Percentiles rank a stretch among this genome's conserved stretches.
These are phyloP conservation scores for Tremella fuciformis DNA, from an alignment of 768 basidiomycete genomes.

Conservation along the genomic window DNA sequence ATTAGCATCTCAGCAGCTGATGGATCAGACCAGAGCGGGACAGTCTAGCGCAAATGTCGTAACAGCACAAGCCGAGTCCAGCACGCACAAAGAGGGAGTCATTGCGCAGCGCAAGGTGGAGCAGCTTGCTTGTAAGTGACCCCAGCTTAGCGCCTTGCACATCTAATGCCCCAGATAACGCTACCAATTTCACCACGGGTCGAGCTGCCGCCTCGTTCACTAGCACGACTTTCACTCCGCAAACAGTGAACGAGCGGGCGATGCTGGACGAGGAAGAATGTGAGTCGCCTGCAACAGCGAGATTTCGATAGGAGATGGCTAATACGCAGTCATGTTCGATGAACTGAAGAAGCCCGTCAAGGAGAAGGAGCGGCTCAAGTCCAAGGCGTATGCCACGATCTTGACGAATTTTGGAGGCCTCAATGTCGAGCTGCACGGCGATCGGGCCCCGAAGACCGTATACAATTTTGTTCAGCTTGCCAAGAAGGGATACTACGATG, in stretches of 20 bases:
- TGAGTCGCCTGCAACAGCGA: conserved; percentile 21
- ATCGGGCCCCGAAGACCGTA: conserved; percentile 85
- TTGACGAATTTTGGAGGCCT: conserved; percentile 84
- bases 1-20: conserved; percentile 11
- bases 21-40: conserved; percentile 26
- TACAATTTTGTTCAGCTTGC: conserved; percentile 98
- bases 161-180: conserved; percentile 53
- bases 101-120: conserved; percentile 41
- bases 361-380: conserved; percentile 86
- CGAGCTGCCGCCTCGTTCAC: conserved; percentile 89
- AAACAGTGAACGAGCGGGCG: conserved; percentile 67
- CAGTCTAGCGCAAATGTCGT: conserved; percentile 18
- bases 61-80: conserved; percentile 10
- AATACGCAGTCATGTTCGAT: conserved; percentile 77
- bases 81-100: conserved; percentile 37
- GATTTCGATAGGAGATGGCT: conserved; percentile 1
- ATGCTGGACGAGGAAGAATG: conserved; percentile 98
- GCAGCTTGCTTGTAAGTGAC: conserved; percentile 38
- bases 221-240: conserved; percentile 82
- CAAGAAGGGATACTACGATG: conserved; percentile 80
- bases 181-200: conserved; percentile 60
- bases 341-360: conserved; percentile 77
- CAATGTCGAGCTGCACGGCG: conserved; percentile 63
- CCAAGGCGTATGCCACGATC: conserved; percentile 92
- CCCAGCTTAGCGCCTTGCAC: neutral